Evolutionary conservation across 2,329 filamentous ascomycete species (phyloP).

Genomic region (Colletotrichum scovillei): DNA sequence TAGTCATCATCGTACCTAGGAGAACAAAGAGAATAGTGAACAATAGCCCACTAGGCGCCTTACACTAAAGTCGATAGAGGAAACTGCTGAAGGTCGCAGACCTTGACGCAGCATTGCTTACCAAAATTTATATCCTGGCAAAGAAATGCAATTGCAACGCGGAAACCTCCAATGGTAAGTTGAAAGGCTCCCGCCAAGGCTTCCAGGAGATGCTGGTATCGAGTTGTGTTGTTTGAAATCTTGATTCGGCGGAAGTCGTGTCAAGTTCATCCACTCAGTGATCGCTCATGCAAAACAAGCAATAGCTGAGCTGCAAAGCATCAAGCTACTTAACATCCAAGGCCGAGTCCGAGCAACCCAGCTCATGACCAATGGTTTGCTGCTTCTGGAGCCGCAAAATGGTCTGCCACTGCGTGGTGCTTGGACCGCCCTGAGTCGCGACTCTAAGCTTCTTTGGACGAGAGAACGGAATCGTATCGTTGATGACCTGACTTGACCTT

Average conservation of each 20-base stretch:
- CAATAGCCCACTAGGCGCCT: background rate
- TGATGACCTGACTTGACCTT: slow-evolving; percentile 10
- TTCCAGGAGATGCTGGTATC: slow-evolving; percentile 12
- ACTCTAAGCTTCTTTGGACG: slow-evolving; percentile 28
- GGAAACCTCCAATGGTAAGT: background rate
- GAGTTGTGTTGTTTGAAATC: slow-evolving; percentile 19
- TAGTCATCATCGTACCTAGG: background rate
- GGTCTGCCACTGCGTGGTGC: slow-evolving; percentile 5
- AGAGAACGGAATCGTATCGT: slow-evolving; percentile 18
- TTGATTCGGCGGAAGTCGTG: slow-evolving; percentile 30
- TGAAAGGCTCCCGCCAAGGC: slow-evolving; percentile 8
- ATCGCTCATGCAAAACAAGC: slow-evolving; percentile 28
- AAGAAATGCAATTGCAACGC: background rate
- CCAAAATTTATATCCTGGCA: background rate
- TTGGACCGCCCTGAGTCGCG: slow-evolving; percentile 23
- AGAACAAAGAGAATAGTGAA: slow-evolving; percentile 16
- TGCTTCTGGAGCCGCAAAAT: slow-evolving; percentile 7
- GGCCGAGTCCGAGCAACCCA: slow-evolving; percentile 12
- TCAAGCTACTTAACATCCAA: slow-evolving; percentile 4
- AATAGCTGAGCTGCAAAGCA: slow-evolving; percentile 15
- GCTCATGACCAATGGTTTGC: slow-evolving; percentile 26
- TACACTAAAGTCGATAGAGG: background rate
- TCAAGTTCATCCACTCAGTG: slow-evolving; percentile 34
- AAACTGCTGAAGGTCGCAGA: background rate
- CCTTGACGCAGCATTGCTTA: slow-evolving; percentile 2